Evolutionary conservation across 768 basidiomycete genomes (phyloP), one percentile per base, ranked within the genome.

Genomic region (Hygrophorus russula): DNA sequence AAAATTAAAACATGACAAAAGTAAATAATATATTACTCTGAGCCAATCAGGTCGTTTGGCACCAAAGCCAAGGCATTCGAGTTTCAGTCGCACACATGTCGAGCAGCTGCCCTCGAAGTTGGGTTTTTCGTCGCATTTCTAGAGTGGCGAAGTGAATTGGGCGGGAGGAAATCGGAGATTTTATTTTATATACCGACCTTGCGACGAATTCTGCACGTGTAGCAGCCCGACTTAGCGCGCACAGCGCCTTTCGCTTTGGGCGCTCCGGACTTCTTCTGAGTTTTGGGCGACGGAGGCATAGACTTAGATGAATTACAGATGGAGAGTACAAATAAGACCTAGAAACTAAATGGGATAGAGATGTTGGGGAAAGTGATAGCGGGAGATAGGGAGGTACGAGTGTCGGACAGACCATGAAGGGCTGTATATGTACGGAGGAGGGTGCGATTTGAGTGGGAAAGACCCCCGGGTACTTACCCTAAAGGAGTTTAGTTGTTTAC

Each of bases 31-130:
- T 70, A 79, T 46, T 55, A 89, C 86, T 63, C 83, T 73, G 51
- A 90, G 65, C 84, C 83, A 89, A 9, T 88, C 85, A 4, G 86
- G 86, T 41, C 86, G 80, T 56, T 88, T 88, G 15, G 80, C 76
- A 37, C 87, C 87, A 59, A 87, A 90, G 14, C 86, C 86, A 34
- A 90, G 74, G 50, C 86, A 90, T 48, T 90, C 78, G n/a, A 90
- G 73, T 27, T 78, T 73, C 17, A 90, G 78, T 36, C 86, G 83
- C 33, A 73, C 71, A 49, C 86, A 90, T 0, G 87, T 89, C 54
- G 73, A 66, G 63, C 87, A 90, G 17, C 70, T 68, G 11, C 80
- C 80, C 3, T 74, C 67, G 4, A 59, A 52, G 47, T 78, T 75
- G 42, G 71, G 72, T 51, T 75, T 71, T 56, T 90, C 86, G 57